Base-by-base conservation (phyloP, 352 stramenopile genomes). In the Peronospora farinosa region DNA sequence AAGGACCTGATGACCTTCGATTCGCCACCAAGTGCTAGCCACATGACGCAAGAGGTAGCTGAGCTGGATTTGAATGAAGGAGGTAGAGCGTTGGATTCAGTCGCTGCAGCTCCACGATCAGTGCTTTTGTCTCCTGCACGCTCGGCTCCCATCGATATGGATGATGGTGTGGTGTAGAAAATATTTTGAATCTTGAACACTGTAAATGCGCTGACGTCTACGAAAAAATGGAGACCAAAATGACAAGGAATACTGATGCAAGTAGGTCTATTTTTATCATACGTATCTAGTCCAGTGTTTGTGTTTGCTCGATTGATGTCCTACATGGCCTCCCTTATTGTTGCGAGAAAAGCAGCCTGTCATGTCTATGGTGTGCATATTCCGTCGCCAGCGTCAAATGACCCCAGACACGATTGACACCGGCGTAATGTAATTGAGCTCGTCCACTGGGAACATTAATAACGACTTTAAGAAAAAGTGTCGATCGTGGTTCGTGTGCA, bases 351-450 rank as follows among this genome's bases (percentile, higher is more conserved):
- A 60, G 1, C 1, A 21, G 86, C 68, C 15, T 72, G 71, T 5
- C 52, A 70, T 1, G 69, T 84, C 8, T 74, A 88, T 19, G 70
- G 77, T 16, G 65, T 74, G 65, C 70, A 88, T 51, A 91, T 84
- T 25, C 80, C 77, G 38, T 88, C 88, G 25, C 80, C 80, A 1
- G 80, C 77, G 23, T 91, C 79, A 49, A 78, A 91, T 1, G 77
- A 83, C 0, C 80, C 80, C 7, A 87, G 9, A 84, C 67, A 21
- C 78, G 70, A 25, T 73, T 58, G 40, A 88, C 70, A 0, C 72
- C 72, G 11, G 74, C 82, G 38, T 89, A 73, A 39, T n/a, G n/a
- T n/a, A n/a, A 49, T 84, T 68, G 28, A 89, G 69, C 37, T 87
- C 73, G 1, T 75, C 73, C 5, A 75, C 63, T 0, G 78, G 50